Evolutionary conservation across 2,329 filamentous ascomycete species (phyloP).

Genomic region (Drechslerella coelobrocha): DNA sequence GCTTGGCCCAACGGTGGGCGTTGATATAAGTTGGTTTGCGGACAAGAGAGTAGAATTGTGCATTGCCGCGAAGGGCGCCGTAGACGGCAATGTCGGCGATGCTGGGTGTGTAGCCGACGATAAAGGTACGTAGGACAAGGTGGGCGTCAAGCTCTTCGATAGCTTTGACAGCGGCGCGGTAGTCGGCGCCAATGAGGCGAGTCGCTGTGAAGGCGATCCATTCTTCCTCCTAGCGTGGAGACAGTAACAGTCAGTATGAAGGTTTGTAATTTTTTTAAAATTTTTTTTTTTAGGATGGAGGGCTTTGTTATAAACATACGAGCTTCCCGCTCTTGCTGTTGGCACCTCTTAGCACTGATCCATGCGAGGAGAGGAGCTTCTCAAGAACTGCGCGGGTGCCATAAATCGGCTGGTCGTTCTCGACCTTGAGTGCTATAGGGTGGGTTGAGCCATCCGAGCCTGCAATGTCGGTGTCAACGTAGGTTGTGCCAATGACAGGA

Average conservation of each 20-base stretch:
- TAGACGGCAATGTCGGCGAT: conserved; percentile 82
- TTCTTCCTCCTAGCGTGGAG: conserved; percentile 59
- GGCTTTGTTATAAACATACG: neutral
- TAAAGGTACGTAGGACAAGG: conserved; percentile 82
- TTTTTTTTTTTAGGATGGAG: neutral
- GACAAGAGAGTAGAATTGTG: conserved; percentile 77
- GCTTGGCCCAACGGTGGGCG: conserved; percentile 84
- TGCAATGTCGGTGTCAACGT: conserved; percentile 53
- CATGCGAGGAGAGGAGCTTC: conserved; percentile 53
- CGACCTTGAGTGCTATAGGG: conserved; percentile 53
- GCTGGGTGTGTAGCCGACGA: conserved; percentile 79
- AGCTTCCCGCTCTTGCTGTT: conserved; percentile 51
- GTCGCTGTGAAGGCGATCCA: conserved; percentile 66
- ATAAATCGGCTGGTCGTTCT: conserved; percentile 53
- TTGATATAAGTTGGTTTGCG: conserved; percentile 71
- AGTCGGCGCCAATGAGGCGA: conserved; percentile 67
- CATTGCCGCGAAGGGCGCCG: conserved; percentile 79
- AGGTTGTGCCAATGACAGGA: conserved; percentile 52
- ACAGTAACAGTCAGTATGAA: neutral
- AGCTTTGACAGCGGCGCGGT: conserved; percentile 79
- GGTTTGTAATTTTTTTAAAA: too few relatives aligned
- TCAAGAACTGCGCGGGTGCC: conserved; percentile 53
- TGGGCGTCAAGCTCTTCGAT: conserved; percentile 83
- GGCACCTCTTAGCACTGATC: conserved; percentile 47
- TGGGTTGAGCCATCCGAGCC: conserved; percentile 51